These are phyloP conservation scores for Penicillium concentricum DNA, from an alignment of 2,329 filamentous ascomycete species.

Conservation along the genomic window DNA sequence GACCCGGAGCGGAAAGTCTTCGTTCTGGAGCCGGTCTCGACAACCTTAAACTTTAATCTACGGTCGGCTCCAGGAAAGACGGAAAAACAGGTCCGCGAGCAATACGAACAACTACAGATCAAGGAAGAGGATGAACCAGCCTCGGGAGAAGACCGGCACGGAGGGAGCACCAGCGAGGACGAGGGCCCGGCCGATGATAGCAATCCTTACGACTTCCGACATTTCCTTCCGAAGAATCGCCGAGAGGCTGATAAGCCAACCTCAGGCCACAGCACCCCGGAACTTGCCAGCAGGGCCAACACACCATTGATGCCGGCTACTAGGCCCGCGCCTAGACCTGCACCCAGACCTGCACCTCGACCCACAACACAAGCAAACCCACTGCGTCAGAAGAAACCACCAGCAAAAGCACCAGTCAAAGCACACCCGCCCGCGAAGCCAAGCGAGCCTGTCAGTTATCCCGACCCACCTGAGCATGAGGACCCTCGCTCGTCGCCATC, in stretches of 20 bases:
- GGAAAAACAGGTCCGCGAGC: constrained; percentile 63
- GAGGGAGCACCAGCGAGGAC: constrained; percentile 37
- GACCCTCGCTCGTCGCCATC: constrained; percentile 31
- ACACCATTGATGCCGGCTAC: constrained; percentile 36
- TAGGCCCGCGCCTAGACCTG: constrained; percentile 25
- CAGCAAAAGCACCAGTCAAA: constrained; percentile 23
- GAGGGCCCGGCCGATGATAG: constrained; percentile 43
- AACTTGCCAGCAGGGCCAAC: constrained; percentile 35
- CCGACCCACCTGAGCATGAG: constrained; percentile 27
- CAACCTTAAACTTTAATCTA: constrained; percentile 86
- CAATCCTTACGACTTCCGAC: constrained; percentile 51
- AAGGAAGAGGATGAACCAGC: constrained; percentile 37
- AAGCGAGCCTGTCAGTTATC: constrained; percentile 24
- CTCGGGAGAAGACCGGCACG: constrained; percentile 34
- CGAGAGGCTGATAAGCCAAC: constrained; percentile 34
- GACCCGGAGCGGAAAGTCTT: constrained; percentile 73
- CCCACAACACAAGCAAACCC: constrained; percentile 36
- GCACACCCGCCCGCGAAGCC: constrained; percentile 6
- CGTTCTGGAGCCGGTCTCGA: constrained; percentile 76
- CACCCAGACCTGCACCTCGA: constrained; percentile 21
- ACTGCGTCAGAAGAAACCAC: constrained; percentile 30
- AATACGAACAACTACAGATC: constrained; percentile 64
- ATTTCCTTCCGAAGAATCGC: constrained; percentile 47
- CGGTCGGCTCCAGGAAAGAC: constrained; percentile 65
- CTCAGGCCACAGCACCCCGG: constrained; percentile 38